phyloP scores from a whole-genome alignment of 768 basidiomycete genomes.

The Lactifluus subvellereus region DNA sequence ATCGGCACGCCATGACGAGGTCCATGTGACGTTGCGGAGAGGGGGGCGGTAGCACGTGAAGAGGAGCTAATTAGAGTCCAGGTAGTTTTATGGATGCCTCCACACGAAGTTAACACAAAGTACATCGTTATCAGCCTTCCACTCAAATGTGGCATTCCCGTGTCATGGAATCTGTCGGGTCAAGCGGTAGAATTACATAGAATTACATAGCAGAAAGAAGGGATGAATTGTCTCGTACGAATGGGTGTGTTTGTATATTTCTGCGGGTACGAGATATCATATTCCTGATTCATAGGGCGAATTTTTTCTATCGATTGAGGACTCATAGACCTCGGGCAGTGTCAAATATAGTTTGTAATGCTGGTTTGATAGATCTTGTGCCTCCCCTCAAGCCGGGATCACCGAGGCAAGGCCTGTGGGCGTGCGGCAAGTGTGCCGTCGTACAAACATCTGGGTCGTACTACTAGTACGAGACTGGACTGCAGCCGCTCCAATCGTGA shows the following conservation, averaged over 20 bases:
- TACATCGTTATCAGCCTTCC: background rate
- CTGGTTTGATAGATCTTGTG: background rate
- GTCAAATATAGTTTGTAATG: background rate
- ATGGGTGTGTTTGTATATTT: conserved; percentile 8
- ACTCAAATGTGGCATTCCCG: background rate
- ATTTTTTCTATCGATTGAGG: background rate
- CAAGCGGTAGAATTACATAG: background rate
- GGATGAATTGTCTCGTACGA: background rate
- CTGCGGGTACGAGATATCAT: background rate
- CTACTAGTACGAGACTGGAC: too few relatives aligned
- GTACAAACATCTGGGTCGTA: too few relatives aligned
- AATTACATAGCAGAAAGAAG: background rate
- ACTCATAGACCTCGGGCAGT: background rate
- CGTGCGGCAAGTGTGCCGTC: too few relatives aligned
- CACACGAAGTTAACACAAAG: too few relatives aligned
- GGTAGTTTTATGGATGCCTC: background rate
- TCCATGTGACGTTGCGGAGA: conserved; percentile 3
- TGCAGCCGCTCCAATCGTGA: too few relatives aligned
- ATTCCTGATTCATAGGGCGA: background rate
- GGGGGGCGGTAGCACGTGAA: conserved; percentile 9
- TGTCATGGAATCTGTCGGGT: background rate
- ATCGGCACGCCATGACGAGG: background rate
- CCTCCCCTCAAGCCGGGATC: background rate
- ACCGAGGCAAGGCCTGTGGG: background rate
- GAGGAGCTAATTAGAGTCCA: background rate